Conservation (phyloP, 208 protist species). For the Trypanosoma theileri region DNA sequence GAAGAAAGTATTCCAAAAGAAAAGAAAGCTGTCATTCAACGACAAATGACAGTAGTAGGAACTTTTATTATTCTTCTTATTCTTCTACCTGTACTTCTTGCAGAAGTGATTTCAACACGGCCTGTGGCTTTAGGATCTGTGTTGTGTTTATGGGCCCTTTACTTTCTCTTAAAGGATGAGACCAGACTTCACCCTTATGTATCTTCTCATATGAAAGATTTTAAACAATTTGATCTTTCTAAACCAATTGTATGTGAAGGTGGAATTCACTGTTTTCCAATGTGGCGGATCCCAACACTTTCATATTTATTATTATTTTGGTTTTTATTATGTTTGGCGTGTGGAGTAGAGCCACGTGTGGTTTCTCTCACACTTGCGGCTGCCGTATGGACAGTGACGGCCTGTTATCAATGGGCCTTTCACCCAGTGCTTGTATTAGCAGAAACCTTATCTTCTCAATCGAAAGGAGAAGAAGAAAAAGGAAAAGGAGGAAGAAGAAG, state of each 20-base stretch:
- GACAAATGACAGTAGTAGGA: neutral
- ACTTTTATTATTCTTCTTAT: neutral
- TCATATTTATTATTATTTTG: constrained; percentile 16
- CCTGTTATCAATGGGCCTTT: constrained; percentile 46
- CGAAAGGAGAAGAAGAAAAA: too few relatives aligned
- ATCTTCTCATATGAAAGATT: too few relatives aligned
- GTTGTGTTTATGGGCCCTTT: constrained; percentile 4
- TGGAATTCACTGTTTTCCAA: constrained; percentile 25
- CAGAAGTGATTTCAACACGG: neutral
- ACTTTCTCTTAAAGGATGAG: neutral
- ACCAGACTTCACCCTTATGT: neutral
- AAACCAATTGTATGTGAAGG: constrained; percentile 30
- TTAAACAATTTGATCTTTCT: neutral
- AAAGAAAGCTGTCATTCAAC: too few relatives aligned
- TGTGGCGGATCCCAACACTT: constrained; percentile 21
- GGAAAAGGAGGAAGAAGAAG: too few relatives aligned
- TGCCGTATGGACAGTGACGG: constrained; percentile 32
- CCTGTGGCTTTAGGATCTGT: neutral
- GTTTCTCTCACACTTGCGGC: constrained; percentile 27
- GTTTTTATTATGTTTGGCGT: constrained; percentile 10
- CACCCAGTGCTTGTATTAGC: constrained; percentile 41
- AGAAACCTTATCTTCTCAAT: constrained; percentile 13
- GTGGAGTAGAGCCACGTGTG: constrained; percentile 23
- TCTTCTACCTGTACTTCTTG: neutral
- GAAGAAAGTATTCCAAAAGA: too few relatives aligned